Conservation (phyloP, 2,329 filamentous ascomycete genomes). For the Phaeosphaeriaceae sp. region DNA sequence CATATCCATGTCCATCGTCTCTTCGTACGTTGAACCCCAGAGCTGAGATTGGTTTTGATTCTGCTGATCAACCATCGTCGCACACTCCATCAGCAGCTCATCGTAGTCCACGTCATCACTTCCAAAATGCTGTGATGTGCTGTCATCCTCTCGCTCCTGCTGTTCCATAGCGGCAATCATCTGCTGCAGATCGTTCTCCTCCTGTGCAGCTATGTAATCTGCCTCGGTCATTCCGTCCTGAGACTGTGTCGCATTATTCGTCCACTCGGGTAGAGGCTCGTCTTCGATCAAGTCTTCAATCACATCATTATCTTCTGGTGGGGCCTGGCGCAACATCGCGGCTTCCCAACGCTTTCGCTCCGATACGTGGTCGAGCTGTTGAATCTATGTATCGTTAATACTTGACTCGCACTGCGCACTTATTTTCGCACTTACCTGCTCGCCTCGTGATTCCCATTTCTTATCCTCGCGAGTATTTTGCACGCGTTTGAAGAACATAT, state of each 20-base stretch:
- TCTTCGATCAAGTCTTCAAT: constrained; percentile 33
- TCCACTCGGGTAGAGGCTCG: constrained; percentile 7
- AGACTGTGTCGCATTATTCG: constrained; percentile 7
- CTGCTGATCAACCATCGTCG: constrained; percentile 57
- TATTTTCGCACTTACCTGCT: constrained; percentile 48
- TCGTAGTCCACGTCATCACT: constrained; percentile 68
- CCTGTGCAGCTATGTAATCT: constrained; percentile 48
- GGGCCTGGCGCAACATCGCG: constrained; percentile 51
- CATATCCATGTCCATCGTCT: constrained; percentile 49
- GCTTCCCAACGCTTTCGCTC: constrained; percentile 54
- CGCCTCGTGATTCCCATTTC: constrained; percentile 53
- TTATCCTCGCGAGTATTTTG: constrained; percentile 53
- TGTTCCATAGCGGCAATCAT: constrained; percentile 54
- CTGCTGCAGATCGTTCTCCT: constrained; percentile 54
- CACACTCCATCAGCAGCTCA: constrained; percentile 66
- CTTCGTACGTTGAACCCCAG: constrained; percentile 12
- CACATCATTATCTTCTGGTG: constrained; percentile 29
- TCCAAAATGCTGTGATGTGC: constrained; percentile 45
- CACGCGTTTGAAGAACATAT: constrained; percentile 70
- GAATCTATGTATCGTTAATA: constrained; percentile 46
- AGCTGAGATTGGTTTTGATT: constrained; percentile 31
- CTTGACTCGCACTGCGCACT: not conserved
- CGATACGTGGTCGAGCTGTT: constrained; percentile 55
- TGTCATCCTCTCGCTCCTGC: constrained; percentile 19
- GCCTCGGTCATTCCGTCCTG: constrained; percentile 44